Evolutionary conservation across 2,329 filamentous ascomycete species (phyloP).

Genomic region (Leptoxyphium fumago): DNA sequence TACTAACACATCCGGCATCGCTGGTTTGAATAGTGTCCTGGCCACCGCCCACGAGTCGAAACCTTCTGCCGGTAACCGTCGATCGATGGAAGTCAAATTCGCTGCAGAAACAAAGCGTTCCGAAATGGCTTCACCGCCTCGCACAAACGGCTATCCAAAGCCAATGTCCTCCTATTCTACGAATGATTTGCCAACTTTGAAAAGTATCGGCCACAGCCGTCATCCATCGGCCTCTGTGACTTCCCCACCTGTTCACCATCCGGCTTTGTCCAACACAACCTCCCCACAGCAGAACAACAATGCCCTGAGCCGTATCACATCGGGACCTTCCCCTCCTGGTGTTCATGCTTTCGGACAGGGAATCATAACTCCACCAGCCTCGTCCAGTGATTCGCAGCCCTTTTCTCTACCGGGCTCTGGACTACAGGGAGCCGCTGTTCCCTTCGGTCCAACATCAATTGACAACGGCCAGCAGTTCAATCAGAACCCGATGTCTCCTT

Average conservation of each 20-base stretch:
- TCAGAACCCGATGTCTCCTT: conserved; percentile 14
- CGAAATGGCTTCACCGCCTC: conserved; percentile 43
- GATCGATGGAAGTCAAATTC: conserved; percentile 33
- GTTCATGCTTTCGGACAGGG: background rate
- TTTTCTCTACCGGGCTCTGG: conserved; percentile 53
- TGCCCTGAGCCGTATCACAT: conserved; percentile 48
- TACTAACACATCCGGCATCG: conserved; percentile 17
- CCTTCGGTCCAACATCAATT: conserved; percentile 51
- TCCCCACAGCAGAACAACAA: conserved; percentile 40
- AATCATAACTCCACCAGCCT: background rate
- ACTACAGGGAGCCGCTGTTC: conserved; percentile 63
- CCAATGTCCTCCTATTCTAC: conserved; percentile 80
- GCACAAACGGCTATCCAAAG: conserved; percentile 48
- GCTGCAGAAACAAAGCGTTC: conserved; percentile 30
- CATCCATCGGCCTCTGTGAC: conserved; percentile 37
- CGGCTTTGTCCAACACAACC: background rate
- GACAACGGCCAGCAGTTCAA: conserved; percentile 27
- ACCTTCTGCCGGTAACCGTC: conserved; percentile 28
- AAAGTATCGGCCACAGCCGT: conserved; percentile 41
- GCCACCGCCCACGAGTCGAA: conserved; percentile 25
- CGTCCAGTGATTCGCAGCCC: conserved; percentile 25
- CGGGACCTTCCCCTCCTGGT: background rate
- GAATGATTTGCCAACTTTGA: conserved; percentile 76
- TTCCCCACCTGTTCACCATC: conserved; percentile 4
- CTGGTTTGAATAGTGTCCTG: conserved; percentile 24